Conservation (phyloP, 495 filamentous ascomycete genomes). For the Pseudotulostoma volvatum region DNA sequence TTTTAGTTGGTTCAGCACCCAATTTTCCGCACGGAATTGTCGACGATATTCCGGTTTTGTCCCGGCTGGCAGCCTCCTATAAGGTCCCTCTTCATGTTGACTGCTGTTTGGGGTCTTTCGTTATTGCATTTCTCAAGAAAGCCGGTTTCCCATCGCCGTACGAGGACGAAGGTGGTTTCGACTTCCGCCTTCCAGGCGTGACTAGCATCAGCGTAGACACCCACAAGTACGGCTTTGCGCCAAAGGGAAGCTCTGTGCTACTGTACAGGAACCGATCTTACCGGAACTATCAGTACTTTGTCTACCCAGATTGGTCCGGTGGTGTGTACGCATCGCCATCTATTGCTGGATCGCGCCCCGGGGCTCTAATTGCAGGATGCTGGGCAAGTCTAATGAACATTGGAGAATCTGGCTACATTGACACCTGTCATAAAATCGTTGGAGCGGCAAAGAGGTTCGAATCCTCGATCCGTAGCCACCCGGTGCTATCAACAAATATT, state of each 20-base stretch:
- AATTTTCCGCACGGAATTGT: conserved; percentile 98
- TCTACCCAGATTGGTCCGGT: conserved; percentile 87
- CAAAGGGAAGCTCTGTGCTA: conserved; percentile 85
- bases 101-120: conserved; percentile 90
- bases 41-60: conserved; percentile 79
- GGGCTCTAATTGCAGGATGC: conserved; percentile 83
- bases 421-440: conserved; percentile 72
- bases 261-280: conserved; percentile 71
- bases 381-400: conserved; percentile 82
- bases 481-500: conserved; percentile 51
- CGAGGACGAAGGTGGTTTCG: conserved; percentile 60
- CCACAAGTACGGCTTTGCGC: conserved; percentile 97
- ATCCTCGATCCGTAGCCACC: conserved; percentile 47
- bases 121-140: conserved; percentile 77
- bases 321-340: conserved; percentile 89
- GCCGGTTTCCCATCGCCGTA: conserved; percentile 59
- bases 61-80: conserved; percentile 61
- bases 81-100: conserved; percentile 87
- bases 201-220: conserved; percentile 93
- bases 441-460: conserved; percentile 75
- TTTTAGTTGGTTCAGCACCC: conserved; percentile 87
- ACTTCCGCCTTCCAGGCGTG: conserved; percentile 87
- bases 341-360: conserved; percentile 80
- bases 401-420: conserved; percentile 79
- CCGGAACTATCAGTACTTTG: conserved; percentile 84